These are phyloP conservation scores for Clarireedia sp. DNA, from an alignment of 2,329 filamentous ascomycete genomes.

Conservation along the genomic window DNA sequence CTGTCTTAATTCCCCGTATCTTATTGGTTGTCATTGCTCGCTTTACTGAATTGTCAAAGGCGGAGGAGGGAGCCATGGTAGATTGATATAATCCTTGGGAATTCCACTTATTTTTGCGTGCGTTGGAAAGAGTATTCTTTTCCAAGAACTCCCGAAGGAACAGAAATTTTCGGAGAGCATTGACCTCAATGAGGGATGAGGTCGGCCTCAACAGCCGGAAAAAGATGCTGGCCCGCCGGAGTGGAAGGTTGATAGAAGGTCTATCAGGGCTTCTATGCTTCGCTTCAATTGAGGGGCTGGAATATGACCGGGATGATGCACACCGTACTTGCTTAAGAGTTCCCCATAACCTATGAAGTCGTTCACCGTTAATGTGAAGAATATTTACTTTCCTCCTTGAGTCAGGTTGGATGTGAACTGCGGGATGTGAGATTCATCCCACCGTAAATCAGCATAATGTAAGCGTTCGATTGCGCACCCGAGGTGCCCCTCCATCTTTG, in stretches of 20 bases:
- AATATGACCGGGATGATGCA: neutral
- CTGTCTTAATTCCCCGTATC: constrained; percentile 1
- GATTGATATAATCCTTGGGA: constrained; percentile 4
- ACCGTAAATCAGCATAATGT: neutral
- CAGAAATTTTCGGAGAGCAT: constrained; percentile 3
- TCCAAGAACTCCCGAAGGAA: neutral
- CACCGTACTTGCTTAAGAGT: constrained; percentile 1
- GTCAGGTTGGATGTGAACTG: neutral
- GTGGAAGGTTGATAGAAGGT: neutral
- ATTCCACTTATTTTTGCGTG: constrained; percentile 1
- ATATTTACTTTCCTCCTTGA: neutral
- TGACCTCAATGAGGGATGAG: constrained; percentile 6
- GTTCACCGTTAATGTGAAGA: constrained; percentile 2
- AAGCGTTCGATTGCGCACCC: neutral
- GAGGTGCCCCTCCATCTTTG: constrained; percentile 1
- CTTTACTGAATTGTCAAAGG: neutral
- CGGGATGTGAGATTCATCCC: neutral
- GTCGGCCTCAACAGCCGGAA: neutral
- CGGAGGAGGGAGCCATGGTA: constrained; percentile 4
- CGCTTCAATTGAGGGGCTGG: neutral
- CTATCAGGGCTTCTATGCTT: neutral
- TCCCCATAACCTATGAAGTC: neutral
- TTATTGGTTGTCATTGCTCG: neutral
- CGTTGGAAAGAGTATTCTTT: neutral
- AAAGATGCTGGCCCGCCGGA: neutral